These are phyloP conservation scores for Lignosus rhinocerotis DNA, from an alignment of 1,284 basidiomycete species.

Conservation along the genomic window DNA sequence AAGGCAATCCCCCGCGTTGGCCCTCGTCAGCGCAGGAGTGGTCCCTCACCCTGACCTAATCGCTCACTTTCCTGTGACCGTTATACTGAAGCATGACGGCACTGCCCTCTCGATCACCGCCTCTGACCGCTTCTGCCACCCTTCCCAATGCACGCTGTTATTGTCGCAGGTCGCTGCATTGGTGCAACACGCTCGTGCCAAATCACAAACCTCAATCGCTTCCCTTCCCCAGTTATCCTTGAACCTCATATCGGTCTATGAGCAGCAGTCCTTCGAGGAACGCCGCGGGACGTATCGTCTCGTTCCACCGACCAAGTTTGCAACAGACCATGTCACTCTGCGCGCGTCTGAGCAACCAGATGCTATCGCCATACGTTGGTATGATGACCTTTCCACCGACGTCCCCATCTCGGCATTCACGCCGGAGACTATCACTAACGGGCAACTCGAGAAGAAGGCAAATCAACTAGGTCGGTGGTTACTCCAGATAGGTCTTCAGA, in stretches of 20 bases:
- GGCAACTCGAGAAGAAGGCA: slow-evolving; percentile 39
- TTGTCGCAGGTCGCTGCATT: slow-evolving; percentile 31
- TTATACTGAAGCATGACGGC: slow-evolving; percentile 13
- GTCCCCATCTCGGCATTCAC: slow-evolving; percentile 26
- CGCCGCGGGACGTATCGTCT: slow-evolving; percentile 27
- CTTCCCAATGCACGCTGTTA: slow-evolving; percentile 27
- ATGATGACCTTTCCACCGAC: slow-evolving; percentile 35
- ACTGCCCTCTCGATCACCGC: slow-evolving; percentile 22
- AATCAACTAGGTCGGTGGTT: slow-evolving; percentile 49
- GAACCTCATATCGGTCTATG: slow-evolving; percentile 37
- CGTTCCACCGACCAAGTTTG: slow-evolving; percentile 32
- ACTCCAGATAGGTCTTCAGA: slow-evolving; percentile 37
- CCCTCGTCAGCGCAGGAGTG: slow-evolving; percentile 10
- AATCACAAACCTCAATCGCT: slow-evolving; percentile 18
- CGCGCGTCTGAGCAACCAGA: slow-evolving; percentile 35
- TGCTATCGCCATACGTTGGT: slow-evolving; percentile 42
- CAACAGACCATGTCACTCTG: slow-evolving; percentile 40
- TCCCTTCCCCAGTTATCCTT: slow-evolving; percentile 29
- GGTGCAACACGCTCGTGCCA: slow-evolving; percentile 9
- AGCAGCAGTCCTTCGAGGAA: slow-evolving; percentile 33
- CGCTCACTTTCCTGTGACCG: slow-evolving; percentile 7
- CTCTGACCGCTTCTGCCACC: slow-evolving; percentile 25
- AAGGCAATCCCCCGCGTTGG: slow-evolving; percentile 23
- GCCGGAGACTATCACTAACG: slow-evolving; percentile 37
- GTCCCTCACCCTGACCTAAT: slow-evolving; percentile 1